Percentiles rank a stretch among this genome's conserved stretches.
These are phyloP conservation scores for Russula ochroleuca DNA, from an alignment of 768 basidiomycete genomes.

Conservation along the genomic window DNA sequence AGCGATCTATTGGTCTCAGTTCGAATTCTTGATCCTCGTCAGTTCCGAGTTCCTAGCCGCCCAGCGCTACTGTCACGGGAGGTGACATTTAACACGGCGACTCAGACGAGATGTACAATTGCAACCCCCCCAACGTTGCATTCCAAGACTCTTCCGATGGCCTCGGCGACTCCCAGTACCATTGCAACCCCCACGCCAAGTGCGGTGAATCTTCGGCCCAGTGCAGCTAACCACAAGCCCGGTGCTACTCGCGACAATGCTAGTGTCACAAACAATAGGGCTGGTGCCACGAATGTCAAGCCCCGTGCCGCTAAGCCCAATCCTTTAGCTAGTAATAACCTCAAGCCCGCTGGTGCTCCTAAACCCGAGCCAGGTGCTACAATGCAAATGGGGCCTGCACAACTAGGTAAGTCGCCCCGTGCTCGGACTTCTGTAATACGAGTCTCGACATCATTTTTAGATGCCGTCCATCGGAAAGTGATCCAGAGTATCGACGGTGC, in stretches of 20 bases:
- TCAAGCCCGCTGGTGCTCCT: background rate
- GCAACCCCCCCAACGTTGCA: background rate
- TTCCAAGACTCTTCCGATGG: background rate
- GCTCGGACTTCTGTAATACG: background rate
- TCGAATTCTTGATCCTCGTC: background rate
- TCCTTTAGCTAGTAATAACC: no score
- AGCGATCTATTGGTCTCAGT: no score
- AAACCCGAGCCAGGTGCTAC: background rate
- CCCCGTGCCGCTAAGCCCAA: background rate
- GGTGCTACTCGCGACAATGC: background rate
- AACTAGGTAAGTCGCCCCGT: conserved; percentile 1
- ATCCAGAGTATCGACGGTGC: conserved; percentile 10
- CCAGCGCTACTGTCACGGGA: background rate
- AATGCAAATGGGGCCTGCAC: background rate
- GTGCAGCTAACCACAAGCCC: background rate
- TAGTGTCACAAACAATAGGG: background rate
- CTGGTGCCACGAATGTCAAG: background rate
- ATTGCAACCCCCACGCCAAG: no score
- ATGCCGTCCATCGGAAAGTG: conserved; percentile 4
- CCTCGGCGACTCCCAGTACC: background rate
- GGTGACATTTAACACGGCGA: background rate
- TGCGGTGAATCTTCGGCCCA: no score
- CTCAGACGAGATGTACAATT: background rate
- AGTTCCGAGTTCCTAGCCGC: background rate
- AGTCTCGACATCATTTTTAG: background rate